phyloP scores from a whole-genome alignment of 768 basidiomycete genomes.

The Psilocybe cubensis region DNA sequence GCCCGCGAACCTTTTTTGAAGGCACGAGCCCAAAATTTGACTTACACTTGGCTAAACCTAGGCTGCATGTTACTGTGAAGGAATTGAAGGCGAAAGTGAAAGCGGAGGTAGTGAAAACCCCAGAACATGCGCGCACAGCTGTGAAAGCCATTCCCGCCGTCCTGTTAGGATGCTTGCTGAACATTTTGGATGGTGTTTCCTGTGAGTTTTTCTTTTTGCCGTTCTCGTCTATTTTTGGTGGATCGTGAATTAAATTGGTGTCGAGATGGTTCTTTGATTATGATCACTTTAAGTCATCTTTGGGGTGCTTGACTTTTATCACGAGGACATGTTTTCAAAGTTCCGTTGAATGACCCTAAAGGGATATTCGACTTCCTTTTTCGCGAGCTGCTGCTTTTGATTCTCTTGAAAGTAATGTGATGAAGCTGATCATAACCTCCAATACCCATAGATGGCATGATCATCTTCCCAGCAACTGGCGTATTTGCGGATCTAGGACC shows the following conservation, averaged over 20 bases:
- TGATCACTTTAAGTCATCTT: background rate
- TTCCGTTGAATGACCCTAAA: slow-evolving; percentile 3
- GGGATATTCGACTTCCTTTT: slow-evolving; percentile 18
- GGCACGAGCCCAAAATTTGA: background rate
- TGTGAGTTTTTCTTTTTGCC: slow-evolving; percentile 51
- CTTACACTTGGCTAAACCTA: slow-evolving; percentile 8
- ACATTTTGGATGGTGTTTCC: slow-evolving; percentile 92
- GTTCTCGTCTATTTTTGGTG: background rate
- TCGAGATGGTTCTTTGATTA: background rate
- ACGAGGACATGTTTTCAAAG: background rate
- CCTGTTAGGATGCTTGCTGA: slow-evolving; percentile 80
- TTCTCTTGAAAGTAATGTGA: background rate
- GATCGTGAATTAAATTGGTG: background rate
- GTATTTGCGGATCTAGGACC: slow-evolving; percentile 83
- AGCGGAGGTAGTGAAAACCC: slow-evolving; percentile 9
- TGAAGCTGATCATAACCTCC: background rate
- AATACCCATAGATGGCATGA: slow-evolving; percentile 79
- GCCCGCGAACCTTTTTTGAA: slow-evolving; percentile 11
- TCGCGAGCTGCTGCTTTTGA: background rate
- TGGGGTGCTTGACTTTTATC: background rate
- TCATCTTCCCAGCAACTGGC: slow-evolving; percentile 86
- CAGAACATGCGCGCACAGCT: slow-evolving; percentile 31
- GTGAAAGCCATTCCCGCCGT: slow-evolving; percentile 77
- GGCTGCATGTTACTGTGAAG: background rate
- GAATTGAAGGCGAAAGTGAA: slow-evolving; percentile 11